Evolutionary conservation across 768 basidiomycete genomes (phyloP), one percentile per base, ranked within the genome.

Genomic region (Lentinula raphanica): DNA sequence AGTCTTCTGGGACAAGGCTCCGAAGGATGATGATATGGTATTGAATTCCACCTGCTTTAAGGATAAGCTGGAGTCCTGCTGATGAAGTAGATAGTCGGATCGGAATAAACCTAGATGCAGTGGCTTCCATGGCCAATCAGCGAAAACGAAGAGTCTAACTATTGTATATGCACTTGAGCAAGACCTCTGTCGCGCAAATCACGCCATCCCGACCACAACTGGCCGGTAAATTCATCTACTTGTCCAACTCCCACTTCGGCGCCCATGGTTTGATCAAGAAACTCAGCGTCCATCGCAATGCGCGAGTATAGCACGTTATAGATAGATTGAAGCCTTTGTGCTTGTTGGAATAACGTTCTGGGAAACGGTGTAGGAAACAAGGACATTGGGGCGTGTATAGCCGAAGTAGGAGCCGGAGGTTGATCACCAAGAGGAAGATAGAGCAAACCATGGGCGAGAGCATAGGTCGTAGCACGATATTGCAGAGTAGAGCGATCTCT

Each of bases 41-140:
- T 99, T 99, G 74, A 98, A 97, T 69, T 99, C 96, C 40, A 98
- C 96, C 72, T 99, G 96, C 69, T 94, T 96, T 61, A 99, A 71
- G 5, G 74, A 71, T 13, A 76, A 65, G 3, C 75, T 67, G 28
- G 72, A 68, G 29, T 63, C 59, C 0, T 77, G 76, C 7, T 77
- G 70, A 63, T 99, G 93, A 21, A 98, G 73, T 29, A 98, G 76
- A 72, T 98, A 99, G 74, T 99, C 96, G 9, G 94, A 97, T 56
- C 96, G 81, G 73, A 96, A 97, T 19, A 99, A 72, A 19, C 95
- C 94, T 5, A 98, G 81, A 60, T 97, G 90, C 46, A 91, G 74
- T 0, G 84, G 82, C 94, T 98, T 59, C 0, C 46, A 3, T 39
- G 28, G 11, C 27, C 12, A 21, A 23, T 59, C 0, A 49, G 27